Evolutionary conservation across 345 rosid genomes (phyloP).

Genomic region (Euphorbia tirucalli): DNA sequence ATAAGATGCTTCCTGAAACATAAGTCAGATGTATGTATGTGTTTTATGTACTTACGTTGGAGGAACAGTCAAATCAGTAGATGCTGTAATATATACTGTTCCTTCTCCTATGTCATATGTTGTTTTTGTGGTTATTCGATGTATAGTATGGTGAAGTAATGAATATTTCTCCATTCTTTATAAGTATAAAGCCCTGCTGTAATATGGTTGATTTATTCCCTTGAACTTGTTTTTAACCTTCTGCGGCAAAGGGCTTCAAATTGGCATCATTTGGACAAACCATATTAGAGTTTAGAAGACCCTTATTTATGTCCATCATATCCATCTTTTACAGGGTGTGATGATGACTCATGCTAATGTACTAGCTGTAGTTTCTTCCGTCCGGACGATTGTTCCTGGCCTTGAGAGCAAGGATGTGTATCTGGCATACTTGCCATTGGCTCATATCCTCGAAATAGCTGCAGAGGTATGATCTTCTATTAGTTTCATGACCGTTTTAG

Average conservation of each 20-base stretch:
- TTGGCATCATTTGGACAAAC: neutral
- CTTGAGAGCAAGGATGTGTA: conserved; percentile 80
- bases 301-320: neutral
- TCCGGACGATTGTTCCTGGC: conserved; percentile 84
- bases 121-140: neutral
- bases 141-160: neutral
- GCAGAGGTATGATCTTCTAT: conserved; percentile 61
- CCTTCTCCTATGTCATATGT: neutral
- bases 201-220: neutral
- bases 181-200: neutral
- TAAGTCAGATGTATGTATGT: neutral
- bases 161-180: neutral
- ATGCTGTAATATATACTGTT: neutral
- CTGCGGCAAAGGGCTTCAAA: neutral
- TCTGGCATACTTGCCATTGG: conserved; percentile 88
- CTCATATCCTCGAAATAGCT: conserved; percentile 94
- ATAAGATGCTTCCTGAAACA: neutral
- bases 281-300: conserved; percentile 1
- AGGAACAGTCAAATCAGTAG: neutral
- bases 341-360: conserved; percentile 98
- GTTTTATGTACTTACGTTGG: neutral
- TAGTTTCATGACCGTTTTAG: neutral
- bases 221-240: neutral
- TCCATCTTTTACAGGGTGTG: conserved; percentile 65
- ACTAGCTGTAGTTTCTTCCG: conserved; percentile 90